phyloP scores from a whole-genome alignment of 169 alveolate genomes.

The Perkinsus olseni region DNA sequence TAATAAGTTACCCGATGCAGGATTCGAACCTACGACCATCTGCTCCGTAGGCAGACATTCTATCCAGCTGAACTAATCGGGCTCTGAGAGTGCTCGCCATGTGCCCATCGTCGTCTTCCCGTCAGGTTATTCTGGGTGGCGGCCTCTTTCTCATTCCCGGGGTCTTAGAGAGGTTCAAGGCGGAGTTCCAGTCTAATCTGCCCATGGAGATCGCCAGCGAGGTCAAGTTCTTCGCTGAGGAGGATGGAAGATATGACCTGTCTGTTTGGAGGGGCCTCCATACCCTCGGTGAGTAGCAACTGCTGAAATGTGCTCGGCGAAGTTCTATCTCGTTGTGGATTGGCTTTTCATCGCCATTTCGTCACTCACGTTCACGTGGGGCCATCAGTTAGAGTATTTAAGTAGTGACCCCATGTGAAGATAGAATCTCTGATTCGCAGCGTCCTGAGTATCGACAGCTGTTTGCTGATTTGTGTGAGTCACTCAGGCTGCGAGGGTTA shows the following conservation, averaged over 20 bases:
- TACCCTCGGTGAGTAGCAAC: background rate
- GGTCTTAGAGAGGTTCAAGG: background rate
- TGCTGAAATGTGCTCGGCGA: no score
- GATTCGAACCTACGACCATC: constrained; percentile 3
- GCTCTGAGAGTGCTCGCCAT: background rate
- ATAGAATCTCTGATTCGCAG: no score
- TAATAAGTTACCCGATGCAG: background rate
- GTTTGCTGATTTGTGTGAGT: no score
- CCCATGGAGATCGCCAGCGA: background rate
- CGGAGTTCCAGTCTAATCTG: background rate
- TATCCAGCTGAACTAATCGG: constrained; percentile 3
- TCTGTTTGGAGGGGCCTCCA: background rate
- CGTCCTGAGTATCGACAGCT: no score
- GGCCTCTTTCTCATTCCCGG: background rate
- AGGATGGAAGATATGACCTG: background rate
- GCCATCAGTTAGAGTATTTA: no score
- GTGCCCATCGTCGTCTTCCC: background rate
- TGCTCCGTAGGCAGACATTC: constrained; percentile 4
- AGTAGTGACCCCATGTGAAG: no score
- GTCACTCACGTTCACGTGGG: no score
- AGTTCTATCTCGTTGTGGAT: no score
- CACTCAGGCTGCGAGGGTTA: no score
- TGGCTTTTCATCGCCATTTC: background rate
- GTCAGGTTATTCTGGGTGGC: background rate
- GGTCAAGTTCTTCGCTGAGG: background rate